Conservation (phyloP, 2,329 filamentous ascomycete genomes). For the Colletotrichum salicis region DNA sequence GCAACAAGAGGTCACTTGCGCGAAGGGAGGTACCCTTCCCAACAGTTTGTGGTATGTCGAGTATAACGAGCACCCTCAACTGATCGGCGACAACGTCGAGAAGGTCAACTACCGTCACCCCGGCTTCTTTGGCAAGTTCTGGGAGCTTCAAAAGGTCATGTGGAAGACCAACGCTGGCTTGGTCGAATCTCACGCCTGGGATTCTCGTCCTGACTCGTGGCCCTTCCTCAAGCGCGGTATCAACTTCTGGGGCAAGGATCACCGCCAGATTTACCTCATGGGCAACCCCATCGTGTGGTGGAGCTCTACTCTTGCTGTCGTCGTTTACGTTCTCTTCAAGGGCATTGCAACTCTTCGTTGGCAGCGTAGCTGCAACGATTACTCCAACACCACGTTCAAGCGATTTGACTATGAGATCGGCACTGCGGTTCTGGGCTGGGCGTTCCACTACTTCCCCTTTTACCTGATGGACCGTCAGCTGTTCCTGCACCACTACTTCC, state of each 20-base stretch:
- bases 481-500: slow-evolving; percentile 98
- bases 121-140: slow-evolving; percentile 97
- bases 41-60: slow-evolving; percentile 99
- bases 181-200: slow-evolving; percentile 97
- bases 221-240: slow-evolving; percentile 92
- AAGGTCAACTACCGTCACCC: slow-evolving; percentile 96
- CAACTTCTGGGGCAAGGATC: slow-evolving; percentile 97
- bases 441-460: slow-evolving; percentile 98
- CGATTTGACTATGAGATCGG: slow-evolving; percentile 98
- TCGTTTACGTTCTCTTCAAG: slow-evolving; percentile 85
- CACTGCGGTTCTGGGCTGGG: slow-evolving; percentile 90
- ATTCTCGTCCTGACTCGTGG: slow-evolving; percentile 94
- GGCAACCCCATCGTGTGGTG: slow-evolving; percentile 97
- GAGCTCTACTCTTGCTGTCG: slow-evolving; percentile 82
- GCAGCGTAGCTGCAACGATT: slow-evolving; percentile 94
- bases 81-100: slow-evolving; percentile 76
- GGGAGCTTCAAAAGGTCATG: slow-evolving; percentile 97
- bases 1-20: slow-evolving; percentile 99
- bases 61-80: slow-evolving; percentile 83
- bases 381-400: slow-evolving; percentile 84
- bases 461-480: slow-evolving; percentile 98
- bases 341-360: slow-evolving; percentile 87
- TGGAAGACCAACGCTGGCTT: slow-evolving; percentile 98
- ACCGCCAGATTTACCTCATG: slow-evolving; percentile 95
- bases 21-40: slow-evolving; percentile 87